Base-by-base conservation (phyloP, 495 filamentous ascomycete genomes). In the Penicillium tannophilum region DNA sequence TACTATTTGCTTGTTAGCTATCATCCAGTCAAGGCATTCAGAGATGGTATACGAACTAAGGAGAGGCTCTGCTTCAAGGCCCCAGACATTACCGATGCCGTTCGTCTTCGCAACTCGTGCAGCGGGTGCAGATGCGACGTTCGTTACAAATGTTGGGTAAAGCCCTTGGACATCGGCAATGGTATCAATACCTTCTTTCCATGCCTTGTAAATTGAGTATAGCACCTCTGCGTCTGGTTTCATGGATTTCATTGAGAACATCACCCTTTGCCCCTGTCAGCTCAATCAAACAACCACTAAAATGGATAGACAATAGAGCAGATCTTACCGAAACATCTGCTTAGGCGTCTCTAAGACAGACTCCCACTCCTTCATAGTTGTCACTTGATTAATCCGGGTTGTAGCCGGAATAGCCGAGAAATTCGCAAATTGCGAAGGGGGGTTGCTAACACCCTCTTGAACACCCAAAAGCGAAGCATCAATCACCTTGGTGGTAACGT, bases 81-180 rank as follows among this genome's bases (percentile, higher is more conserved):
- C 76, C 75, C 75, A 77, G 47, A 83, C 60, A 52, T 79, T 68
- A 26, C 78, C 78, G 31, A 72, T 31, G 1, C 63, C 59, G 24
- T 68, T 72, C 28, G 54, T 63, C 39, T 56, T 57, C 17, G 51
- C 64, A 2, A 67, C 65, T 0, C 61, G 52, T 0, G 47, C 54
- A 10, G 67, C 58, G 11, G 47, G 20, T 2, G 64, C 36, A 31
- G 67, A 52, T 19, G 47, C 36, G 4, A 66, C 36, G 31, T 72
- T 72, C 6, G 59, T 53, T 4, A 72, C 69, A 33, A 72, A 70
- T 11, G 67, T 72, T 2, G 70, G 70, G 19, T 60, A 59, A 6
- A 72, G 59, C 8, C 69, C 69, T 14, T 66, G n/a, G 2, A 72
- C 62, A 28, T 72, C 69, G 16, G 65, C 36, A 19, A 72, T 65